Percentiles rank a stretch among this genome's conserved stretches.
Conservation (phyloP, 2,329 filamentous ascomycete species). For the Colletotrichum costaricense region DNA sequence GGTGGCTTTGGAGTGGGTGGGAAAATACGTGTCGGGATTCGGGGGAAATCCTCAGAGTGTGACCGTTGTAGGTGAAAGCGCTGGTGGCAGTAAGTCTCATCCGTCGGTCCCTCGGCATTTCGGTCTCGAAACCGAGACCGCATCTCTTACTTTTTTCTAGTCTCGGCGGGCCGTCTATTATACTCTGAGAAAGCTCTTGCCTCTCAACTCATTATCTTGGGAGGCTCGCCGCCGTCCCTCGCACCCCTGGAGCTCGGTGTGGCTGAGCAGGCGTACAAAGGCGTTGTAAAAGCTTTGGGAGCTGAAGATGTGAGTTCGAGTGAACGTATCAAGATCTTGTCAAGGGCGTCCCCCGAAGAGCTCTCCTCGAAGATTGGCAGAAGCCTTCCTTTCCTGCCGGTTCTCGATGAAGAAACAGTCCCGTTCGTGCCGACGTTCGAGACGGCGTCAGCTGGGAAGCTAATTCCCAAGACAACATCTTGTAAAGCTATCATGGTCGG, state of each 20-base stretch:
- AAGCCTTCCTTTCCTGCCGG: background rate
- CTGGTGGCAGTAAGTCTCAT: conserved; percentile 53
- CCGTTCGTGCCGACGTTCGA: conserved; percentile 8
- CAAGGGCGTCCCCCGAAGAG: background rate
- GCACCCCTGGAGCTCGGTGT: background rate
- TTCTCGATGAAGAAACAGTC: conserved; percentile 3
- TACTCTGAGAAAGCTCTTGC: background rate
- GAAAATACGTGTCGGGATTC: conserved; percentile 46
- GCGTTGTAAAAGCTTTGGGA: background rate
- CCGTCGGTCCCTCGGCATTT: background rate
- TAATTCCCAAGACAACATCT: background rate
- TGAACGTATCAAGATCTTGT: background rate
- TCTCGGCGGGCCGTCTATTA: conserved; percentile 6
- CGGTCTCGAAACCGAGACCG: background rate
- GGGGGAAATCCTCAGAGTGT: conserved; percentile 46
- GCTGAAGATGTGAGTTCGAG: background rate
- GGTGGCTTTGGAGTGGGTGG: conserved; percentile 46
- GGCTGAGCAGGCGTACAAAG: background rate
- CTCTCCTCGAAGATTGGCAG: background rate
- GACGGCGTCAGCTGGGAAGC: background rate
- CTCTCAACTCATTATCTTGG: background rate
- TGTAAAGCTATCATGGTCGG: conserved; percentile 8
- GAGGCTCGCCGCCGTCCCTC: background rate
- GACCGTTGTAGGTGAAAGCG: conserved; percentile 57
- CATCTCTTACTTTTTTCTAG: background rate